Conservation (phyloP, 345 rosid genomes). For the Arabidopsis thaliana region DNA sequence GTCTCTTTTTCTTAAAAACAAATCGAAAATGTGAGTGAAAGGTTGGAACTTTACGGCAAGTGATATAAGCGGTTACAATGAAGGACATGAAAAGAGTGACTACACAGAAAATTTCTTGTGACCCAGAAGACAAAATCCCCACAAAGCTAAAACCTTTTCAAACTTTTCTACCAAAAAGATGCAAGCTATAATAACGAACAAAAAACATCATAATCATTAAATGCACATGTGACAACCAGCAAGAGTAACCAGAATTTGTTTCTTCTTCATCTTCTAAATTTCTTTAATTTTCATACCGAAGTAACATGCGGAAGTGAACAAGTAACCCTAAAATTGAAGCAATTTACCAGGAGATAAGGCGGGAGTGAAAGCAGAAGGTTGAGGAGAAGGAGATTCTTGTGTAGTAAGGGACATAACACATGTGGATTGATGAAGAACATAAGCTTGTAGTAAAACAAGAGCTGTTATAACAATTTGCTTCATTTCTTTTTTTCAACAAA, state of each 20-base stretch:
- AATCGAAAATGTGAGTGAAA: neutral
- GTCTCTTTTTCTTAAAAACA: neutral
- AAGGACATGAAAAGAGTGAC: conserved; percentile 26
- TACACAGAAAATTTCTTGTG: conserved; percentile 26
- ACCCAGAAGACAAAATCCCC: conserved; percentile 22
- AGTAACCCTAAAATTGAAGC: neutral
- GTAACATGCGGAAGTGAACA: neutral
- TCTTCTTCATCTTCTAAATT: conserved; percentile 4
- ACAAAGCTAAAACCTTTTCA: conserved; percentile 31
- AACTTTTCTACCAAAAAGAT: conserved; percentile 29
- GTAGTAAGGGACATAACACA: conserved; percentile 51
- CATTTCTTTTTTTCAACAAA: conserved; percentile 38
- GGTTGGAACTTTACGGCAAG: conserved; percentile 22
- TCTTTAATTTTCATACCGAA: conserved; percentile 8
- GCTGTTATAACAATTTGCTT: conserved; percentile 49
- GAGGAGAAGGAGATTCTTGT: conserved; percentile 46
- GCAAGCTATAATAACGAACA: conserved; percentile 6
- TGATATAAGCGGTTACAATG: conserved; percentile 28
- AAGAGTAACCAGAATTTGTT: conserved; percentile 15
- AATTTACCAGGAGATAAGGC: conserved; percentile 70
- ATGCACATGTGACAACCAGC: neutral
- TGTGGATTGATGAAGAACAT: conserved; percentile 47
- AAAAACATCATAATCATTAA: neutral
- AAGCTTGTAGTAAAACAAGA: conserved; percentile 49
- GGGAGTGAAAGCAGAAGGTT: conserved; percentile 58